Evolutionary conservation across 805 yeast species (phyloP), one percentile per base, ranked within the genome.

Genomic region (Myxozyma vanderwaltii): DNA sequence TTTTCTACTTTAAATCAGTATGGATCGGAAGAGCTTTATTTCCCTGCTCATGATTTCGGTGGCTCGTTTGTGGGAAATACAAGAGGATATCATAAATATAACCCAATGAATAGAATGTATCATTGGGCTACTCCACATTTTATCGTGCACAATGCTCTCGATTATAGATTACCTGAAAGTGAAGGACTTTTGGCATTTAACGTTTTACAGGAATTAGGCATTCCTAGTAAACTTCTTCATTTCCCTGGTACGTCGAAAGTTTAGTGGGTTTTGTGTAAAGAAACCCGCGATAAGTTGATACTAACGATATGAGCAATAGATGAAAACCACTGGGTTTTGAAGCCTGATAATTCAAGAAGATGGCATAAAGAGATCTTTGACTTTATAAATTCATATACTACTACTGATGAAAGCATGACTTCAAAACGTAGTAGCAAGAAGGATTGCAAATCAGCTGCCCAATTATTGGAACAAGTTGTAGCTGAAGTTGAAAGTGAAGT

Each of bases 61-160:
- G 69, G 70, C 21, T 40, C 63, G 26, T 69, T 69, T 29, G 43
- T 68, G 65, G 47, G 40, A 33, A 56, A 63, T 24, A 54, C 58
- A 26, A 49, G 54, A 13, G 67, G 67, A 1, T 67, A 67, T 56
- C 52, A 63, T 40, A 57, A 59, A 24, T 67, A 46, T 49, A 64
- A 67, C 49, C 70, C 70, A 27, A 51, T 64, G 56, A 64, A 57
- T 24, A 56, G 67, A 17, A 63, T 67, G 46, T 33, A 59, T 33
- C 52, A 56, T 2, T 67, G 70, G 70, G 65, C 66, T 10, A 67
- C 70, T 1, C 70, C 70, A 19, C 67, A 67, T 43, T 59, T 67
- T 46, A 58, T 67, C 12, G 54, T 67, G 24, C 70, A 67, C 48
- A 64, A 67, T 35, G 64, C 66, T 12, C 47, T 51, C 24, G 70